Base-by-base conservation (phyloP, 441 rosid genomes). In the Omphalea diandra region DNA sequence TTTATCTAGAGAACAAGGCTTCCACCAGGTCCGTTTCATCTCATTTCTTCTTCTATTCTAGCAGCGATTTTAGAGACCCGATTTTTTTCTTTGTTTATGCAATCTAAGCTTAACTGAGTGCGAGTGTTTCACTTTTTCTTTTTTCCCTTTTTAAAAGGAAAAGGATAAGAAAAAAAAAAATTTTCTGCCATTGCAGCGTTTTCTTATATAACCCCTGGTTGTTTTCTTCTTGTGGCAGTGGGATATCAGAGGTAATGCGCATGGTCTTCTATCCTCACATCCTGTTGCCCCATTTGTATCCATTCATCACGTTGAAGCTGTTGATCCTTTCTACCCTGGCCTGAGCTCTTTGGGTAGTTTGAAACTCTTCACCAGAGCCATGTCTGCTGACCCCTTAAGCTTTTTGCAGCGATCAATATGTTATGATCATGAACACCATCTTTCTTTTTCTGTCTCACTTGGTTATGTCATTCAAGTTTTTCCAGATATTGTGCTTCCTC, bases 171-270 rank as follows among this genome's bases (percentile, higher is more conserved):
- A 12, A 41, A 27, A 44, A 24, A 20, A 57, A 22, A 27, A 33
- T n/a, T n/a, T 36, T 43, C 55, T 60, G 66, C 20, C 60, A 31
- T 24, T 65, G 50, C 49, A 12, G 38, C 52, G 20, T 36, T 29
- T 54, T 72, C n/a, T 55, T 29, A n/a, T 57, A 1, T 63, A 46
- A 58, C 2, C 27, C 35, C 57, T 72, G 33, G 31, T 29, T 66
- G 63, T 4, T 35, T 43, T 63, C 26, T 62, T 31, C 46, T n/a
- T n/a, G n/a, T 76, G 74, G 79, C 90, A 90, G 98, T 91, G 91
- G 94, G 98, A 93, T 85, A 89, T 93, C 66, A 87, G 83, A 70
- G 97, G 98, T 24, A 85, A 81, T 73, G 93, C 94, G 7, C 85
- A 82, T 41, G 97, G 98, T 38, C 82, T 94, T 57, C 78, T 94